phyloP scores from a whole-genome alignment of 2,329 filamentous ascomycete genomes.

The Grosmannia huntii region DNA sequence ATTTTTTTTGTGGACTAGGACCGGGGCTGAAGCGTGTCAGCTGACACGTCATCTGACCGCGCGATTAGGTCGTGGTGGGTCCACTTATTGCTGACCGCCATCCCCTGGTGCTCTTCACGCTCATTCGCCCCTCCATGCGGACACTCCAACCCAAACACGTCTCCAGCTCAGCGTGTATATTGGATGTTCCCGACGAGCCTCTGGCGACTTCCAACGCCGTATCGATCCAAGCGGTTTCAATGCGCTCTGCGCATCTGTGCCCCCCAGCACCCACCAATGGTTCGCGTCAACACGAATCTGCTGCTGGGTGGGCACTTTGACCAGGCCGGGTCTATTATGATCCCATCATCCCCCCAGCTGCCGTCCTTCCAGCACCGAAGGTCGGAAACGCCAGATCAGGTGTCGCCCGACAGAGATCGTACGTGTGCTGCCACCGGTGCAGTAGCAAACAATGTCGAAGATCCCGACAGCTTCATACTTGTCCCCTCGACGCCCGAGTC shows the following conservation, averaged over 20 bases:
- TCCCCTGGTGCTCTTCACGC: not conserved
- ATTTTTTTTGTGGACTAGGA: slow-evolving; percentile 1
- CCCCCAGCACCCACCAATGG: slow-evolving; percentile 19
- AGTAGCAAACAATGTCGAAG: too few species aligned
- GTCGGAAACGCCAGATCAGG: not conserved
- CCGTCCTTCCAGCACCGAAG: not conserved
- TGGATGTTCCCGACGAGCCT: not conserved
- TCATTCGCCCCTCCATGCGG: not conserved
- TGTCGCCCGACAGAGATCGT: not conserved
- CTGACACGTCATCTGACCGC: slow-evolving; percentile 18
- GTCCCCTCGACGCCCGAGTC: not conserved
- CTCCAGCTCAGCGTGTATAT: not conserved
- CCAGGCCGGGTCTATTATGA: not conserved
- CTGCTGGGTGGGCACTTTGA: not conserved
- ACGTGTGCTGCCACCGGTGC: too few species aligned
- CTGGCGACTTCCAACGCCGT: slow-evolving; percentile 15
- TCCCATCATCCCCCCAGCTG: slow-evolving; percentile 6
- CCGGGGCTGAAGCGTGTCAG: not conserved
- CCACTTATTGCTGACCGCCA: not conserved
- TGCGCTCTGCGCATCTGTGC: slow-evolving; percentile 33
- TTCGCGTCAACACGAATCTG: slow-evolving; percentile 13
- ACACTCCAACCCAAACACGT: slow-evolving; percentile 2
- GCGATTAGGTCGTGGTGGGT: slow-evolving; percentile 11
- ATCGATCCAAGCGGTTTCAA: slow-evolving; percentile 19
- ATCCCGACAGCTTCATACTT: not conserved